These are phyloP conservation scores for Arctostaphylos glauca DNA, from an alignment of 148 eudicot genomes.

Conservation along the genomic window DNA sequence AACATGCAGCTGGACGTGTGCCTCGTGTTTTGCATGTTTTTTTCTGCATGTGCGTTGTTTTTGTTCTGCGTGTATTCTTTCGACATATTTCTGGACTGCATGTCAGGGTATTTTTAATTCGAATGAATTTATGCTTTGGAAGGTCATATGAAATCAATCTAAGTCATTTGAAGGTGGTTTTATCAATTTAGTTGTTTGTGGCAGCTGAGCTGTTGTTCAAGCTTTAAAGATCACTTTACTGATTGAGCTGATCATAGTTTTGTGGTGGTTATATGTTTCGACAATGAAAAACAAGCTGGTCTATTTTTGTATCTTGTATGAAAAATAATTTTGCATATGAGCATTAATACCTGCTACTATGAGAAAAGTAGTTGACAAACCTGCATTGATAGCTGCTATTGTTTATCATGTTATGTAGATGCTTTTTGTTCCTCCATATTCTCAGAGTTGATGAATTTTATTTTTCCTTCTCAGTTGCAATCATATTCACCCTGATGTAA, in stretches of 20 bases:
- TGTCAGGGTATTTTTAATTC: neutral
- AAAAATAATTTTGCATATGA: neutral
- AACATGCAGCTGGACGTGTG: neutral
- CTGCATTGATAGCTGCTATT: neutral
- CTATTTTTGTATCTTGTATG: neutral
- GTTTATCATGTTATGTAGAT: neutral
- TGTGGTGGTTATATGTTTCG: neutral
- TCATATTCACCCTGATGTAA: constrained; percentile 31
- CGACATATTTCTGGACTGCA: neutral
- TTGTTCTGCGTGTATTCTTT: neutral
- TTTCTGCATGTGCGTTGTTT: neutral
- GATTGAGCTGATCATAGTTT: neutral
- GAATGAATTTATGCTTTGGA: neutral
- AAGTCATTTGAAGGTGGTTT: neutral
- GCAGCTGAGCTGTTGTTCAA: neutral
- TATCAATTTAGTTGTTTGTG: neutral
- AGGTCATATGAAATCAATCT: neutral
- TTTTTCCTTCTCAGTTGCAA: constrained; percentile 36
- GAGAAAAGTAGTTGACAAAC: neutral
- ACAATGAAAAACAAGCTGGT: neutral
- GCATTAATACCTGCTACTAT: neutral
- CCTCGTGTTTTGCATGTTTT: neutral
- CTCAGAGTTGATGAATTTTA: neutral
- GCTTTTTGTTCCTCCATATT: neutral
- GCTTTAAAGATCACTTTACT: neutral